phyloP scores from a whole-genome alignment of 2,329 filamentous ascomycete genomes.

The Botrytis medusae region DNA sequence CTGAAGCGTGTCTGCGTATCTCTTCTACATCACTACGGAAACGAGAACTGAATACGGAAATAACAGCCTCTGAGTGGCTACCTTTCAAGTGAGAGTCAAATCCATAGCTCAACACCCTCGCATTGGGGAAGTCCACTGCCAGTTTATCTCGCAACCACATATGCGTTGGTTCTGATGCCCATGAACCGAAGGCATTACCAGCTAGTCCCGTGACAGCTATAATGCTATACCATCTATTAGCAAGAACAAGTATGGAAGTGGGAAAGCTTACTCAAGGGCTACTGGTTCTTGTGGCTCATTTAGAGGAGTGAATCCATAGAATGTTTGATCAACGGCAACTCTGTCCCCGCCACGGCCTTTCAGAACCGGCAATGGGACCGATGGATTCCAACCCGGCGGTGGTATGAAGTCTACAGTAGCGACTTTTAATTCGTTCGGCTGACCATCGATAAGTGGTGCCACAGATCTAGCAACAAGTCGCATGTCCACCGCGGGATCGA shows the following conservation, averaged over 20 bases:
- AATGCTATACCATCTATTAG: slow-evolving; percentile 16
- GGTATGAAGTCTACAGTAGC: slow-evolving; percentile 22
- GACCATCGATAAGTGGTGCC: slow-evolving; percentile 13
- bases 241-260: not conserved
- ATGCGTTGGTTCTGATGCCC: slow-evolving; percentile 40
- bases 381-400: slow-evolving; percentile 12
- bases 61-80: slow-evolving; percentile 14
- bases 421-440: slow-evolving; percentile 11
- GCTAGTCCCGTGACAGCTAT: slow-evolving; percentile 47
- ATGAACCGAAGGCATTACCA: slow-evolving; percentile 43
- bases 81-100: slow-evolving; percentile 38
- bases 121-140: slow-evolving; percentile 38
- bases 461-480: slow-evolving; percentile 15
- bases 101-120: slow-evolving; percentile 39
- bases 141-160: slow-evolving; percentile 44
- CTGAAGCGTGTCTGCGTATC: slow-evolving; percentile 24
- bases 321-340: slow-evolving; percentile 21
- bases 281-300: slow-evolving; percentile 18
- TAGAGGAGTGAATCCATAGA: slow-evolving; percentile 21
- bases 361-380: slow-evolving; percentile 9
- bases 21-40: slow-evolving; percentile 33
- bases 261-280: slow-evolving; percentile 12
- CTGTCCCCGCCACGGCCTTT: slow-evolving; percentile 11
- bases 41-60: slow-evolving; percentile 18
- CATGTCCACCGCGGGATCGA: slow-evolving; percentile 5